phyloP scores from a whole-genome alignment of 108 stramenopile genomes.

The Skeletonema tropicum region DNA sequence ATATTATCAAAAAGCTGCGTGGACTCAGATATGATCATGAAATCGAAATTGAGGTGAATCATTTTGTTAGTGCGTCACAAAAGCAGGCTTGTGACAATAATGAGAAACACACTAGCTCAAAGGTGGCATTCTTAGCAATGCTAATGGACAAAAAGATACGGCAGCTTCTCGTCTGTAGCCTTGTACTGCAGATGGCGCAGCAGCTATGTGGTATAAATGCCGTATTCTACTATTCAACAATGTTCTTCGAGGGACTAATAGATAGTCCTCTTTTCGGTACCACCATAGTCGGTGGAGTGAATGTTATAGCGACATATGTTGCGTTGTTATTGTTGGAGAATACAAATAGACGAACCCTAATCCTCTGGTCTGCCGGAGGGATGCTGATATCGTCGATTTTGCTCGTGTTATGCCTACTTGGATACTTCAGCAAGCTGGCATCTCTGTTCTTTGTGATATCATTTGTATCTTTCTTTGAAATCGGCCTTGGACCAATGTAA shows the following conservation, averaged over 20 bases:
- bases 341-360: conserved; percentile 78
- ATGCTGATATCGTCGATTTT: conserved; percentile 77
- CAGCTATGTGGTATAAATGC: conserved; percentile 98
- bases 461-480: conserved; percentile 94
- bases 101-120: conserved; percentile 7
- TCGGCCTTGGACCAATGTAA: conserved; percentile 97
- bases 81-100: conserved; percentile 25
- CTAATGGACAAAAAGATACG: conserved; percentile 74
- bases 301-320: conserved; percentile 93
- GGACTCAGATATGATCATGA: conserved; percentile 91
- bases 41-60: conserved; percentile 90
- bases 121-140: conserved; percentile 66
- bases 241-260: conserved; percentile 94
- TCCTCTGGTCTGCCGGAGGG: conserved; percentile 88
- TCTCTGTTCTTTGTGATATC: conserved; percentile 86
- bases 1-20: conserved; percentile 90
- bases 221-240: conserved; percentile 97
- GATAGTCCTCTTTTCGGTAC: conserved; percentile 92
- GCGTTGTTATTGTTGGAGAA: conserved; percentile 94
- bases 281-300: conserved; percentile 90
- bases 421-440: conserved; percentile 66
- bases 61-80: conserved; percentile 71
- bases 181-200: conserved; percentile 88
- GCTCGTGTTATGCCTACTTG: conserved; percentile 64
- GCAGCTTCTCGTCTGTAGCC: conserved; percentile 67